phyloP scores from a whole-genome alignment of 495 filamentous ascomycete species.

The Mycothermus thermophilus region DNA sequence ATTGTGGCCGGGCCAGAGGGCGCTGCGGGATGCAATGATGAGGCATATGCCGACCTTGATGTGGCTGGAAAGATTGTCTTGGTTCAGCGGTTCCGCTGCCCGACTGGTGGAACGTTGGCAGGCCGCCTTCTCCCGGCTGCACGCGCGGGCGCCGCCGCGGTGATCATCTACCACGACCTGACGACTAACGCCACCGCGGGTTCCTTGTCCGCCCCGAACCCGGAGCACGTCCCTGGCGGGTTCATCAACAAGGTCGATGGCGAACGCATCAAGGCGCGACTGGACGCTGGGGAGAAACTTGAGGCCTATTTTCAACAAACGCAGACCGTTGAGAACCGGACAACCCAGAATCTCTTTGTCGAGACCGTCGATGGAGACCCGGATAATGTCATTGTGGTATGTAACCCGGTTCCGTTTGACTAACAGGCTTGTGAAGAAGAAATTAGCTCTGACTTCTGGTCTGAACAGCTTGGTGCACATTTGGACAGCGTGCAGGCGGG shows the following conservation, averaged over 20 bases:
- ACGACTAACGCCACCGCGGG: conserved; percentile 16
- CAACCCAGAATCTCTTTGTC: conserved; percentile 29
- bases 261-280: conserved; percentile 11
- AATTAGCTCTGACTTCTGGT: background rate
- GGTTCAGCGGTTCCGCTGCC: conserved; percentile 26
- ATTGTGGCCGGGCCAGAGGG: conserved; percentile 27
- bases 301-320: conserved; percentile 25
- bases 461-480: conserved; percentile 24
- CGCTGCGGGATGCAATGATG: conserved; percentile 21
- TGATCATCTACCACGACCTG: conserved; percentile 27
- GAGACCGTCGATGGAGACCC: conserved; percentile 23
- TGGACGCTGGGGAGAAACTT: conserved; percentile 19
- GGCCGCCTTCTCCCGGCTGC: conserved; percentile 25
- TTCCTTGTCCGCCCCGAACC: conserved; percentile 22
- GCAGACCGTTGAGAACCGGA: conserved; percentile 23
- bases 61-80: conserved; percentile 34
- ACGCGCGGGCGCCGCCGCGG: conserved; percentile 23
- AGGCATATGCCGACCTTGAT: conserved; percentile 21
- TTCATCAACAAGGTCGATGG: conserved; percentile 27
- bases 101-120: conserved; percentile 27
- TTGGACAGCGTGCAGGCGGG: conserved; percentile 33
- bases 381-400: conserved; percentile 22
- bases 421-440: too few species aligned
- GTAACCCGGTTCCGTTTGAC: background rate
- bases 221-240: conserved; percentile 19